Evolutionary conservation across 441 rosid genomes (phyloP), one percentile per base, ranked within the genome.

Genomic region (Gossypium davidsonii): DNA sequence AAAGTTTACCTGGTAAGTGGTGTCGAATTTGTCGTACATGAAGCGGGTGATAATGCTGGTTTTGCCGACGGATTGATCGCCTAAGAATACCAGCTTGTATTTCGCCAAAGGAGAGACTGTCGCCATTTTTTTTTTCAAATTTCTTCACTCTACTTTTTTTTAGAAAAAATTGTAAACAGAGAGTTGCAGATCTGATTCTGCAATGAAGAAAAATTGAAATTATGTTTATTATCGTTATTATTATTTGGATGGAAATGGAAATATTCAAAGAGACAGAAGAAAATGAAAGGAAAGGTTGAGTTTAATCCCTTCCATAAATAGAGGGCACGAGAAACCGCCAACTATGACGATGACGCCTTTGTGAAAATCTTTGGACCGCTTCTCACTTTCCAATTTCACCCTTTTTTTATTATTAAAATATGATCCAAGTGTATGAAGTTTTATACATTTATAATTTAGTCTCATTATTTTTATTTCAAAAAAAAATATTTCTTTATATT

Each of bases 21-120:
- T 90, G 82, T 92, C 96, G 79, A 92, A 92, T 60, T 92, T 92
- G 52, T 92, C 97, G 82, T 92, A 92, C 97, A 90, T 92, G 87
- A 92, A 92, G 76, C 94, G 94, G 71, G 94, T 92, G 80, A 92
- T 92, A 85, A 90, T 89, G 79, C 96, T 90, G 71, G 96, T 92
- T 79, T 92, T 92, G 0, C 96, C 97, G 0, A 92, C 91, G 63
- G 97, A 92, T 75, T 92, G 97, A 84, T 92, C 97, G 66, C 97
- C 97, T 58, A 92, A 74, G 83, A 92, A 92, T 17, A 92, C 98
- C 70, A 92, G 80, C 79, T 92, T 92, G 86, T 89, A 92, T 76
- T 92, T 92, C 26, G 97, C 91, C n/a, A 92, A 82, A 9, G 97
- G 91, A 8, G 97, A 89, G 31, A 92, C 96, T 6, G 96, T 83